Evolutionary conservation across 768 basidiomycete genomes (phyloP), one percentile per base, ranked within the genome.

Genomic region (Amanita rimosa): DNA sequence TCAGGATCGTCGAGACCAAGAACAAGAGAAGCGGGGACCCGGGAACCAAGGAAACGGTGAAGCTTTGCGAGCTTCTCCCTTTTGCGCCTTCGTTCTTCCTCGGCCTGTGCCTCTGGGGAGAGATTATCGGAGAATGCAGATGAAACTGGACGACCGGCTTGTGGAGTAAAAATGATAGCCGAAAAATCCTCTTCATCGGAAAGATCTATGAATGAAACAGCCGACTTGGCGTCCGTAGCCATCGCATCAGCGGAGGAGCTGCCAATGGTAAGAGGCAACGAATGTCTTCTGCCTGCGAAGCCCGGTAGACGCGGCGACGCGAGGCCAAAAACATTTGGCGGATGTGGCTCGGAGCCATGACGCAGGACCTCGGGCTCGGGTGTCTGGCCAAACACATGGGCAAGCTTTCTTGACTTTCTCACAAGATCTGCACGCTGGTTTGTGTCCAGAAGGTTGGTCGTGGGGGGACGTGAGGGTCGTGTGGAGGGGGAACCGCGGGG

Each of bases 21-120:
- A 10, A 85, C 80, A 31, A 88, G 75, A 54, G 78, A 75, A 11
- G 74, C 61, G 6, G 88, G 88, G 22, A 92, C 83, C 27, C 78
- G 76, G 16, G 85, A 87, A n/a, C 88, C 89, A 29, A 91, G 72
- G 65, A 84, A 90, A 40, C 89, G 84, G 63, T 91, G 86, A 3
- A 92, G 73, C 61, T 81, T 90, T 3, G 83, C 84, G 40, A 92
- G 67, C 55, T 81, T 80, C 55, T 86, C 84, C 44, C 88, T 73
- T 63, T 83, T 87, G 52, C 76, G 75, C 49, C 77, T 69, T 52
- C 75, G 75, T 51, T 82, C 78, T 17, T 77, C 75, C 44, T 87
- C 85, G 14, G 66, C 73, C 51, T 67, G 72, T 51, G 72, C 72
- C 48, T 80, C 76, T 19, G 72, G 65, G 43, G 73, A 65, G 58